A percentile compares a stretch with the other conserved stretches of the same genome.
These are phyloP conservation scores for Trametes cubensis DNA, from an alignment of 768 basidiomycete species.

Conservation along the genomic window DNA sequence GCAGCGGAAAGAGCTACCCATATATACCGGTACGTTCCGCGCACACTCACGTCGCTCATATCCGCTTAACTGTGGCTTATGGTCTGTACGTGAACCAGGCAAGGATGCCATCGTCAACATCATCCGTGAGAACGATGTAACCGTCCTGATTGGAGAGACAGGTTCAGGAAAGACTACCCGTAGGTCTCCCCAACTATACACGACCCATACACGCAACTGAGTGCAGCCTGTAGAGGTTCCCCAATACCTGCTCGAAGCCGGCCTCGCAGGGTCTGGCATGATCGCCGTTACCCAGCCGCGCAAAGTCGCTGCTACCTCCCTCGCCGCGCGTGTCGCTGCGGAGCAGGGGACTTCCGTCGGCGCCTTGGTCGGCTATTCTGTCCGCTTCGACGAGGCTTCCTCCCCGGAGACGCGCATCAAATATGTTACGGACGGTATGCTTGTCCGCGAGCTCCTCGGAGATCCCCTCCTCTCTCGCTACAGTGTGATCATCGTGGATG, in stretches of 20 bases:
- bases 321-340: constrained; percentile 87
- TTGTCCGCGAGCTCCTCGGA: constrained; percentile 86
- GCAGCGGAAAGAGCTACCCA: constrained; percentile 74
- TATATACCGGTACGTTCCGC: constrained; percentile 63
- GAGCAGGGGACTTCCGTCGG: constrained; percentile 81
- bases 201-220: not conserved
- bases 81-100: constrained; percentile 45
- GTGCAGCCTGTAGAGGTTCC: constrained; percentile 73
- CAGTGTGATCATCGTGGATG: constrained; percentile 89
- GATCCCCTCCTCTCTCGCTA: constrained; percentile 80
- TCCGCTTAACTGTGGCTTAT: too few relatives aligned
- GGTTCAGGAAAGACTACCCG: constrained; percentile 99
- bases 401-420: constrained; percentile 82
- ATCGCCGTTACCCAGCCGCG: constrained; percentile 96
- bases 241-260: constrained; percentile 89
- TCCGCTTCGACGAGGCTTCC: constrained; percentile 89
- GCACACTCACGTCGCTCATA: too few relatives aligned
- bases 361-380: constrained; percentile 85
- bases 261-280: constrained; percentile 67
- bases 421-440: constrained; percentile 98
- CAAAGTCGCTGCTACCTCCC: constrained; percentile 90
- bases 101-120: constrained; percentile 74
- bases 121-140: constrained; percentile 78
- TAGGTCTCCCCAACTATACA: constrained; percentile 46
- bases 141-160: constrained; percentile 92